Evolutionary conservation across 352 stramenopile genomes (phyloP), one percentile per base, ranked within the genome.

Genomic region (Phytophthora vignae): DNA sequence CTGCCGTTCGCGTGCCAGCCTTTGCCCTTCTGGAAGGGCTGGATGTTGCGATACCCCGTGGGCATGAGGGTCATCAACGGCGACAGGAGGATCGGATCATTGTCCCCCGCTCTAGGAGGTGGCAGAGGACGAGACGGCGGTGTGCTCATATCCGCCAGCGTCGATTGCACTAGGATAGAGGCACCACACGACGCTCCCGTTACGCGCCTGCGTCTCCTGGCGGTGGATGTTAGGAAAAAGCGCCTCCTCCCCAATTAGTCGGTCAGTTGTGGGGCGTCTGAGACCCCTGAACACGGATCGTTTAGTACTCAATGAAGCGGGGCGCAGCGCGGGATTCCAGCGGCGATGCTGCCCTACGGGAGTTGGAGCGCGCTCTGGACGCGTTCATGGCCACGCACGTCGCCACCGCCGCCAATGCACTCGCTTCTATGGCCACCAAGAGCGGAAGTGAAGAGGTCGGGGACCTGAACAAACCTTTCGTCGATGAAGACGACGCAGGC

Each of bases 1-100:
- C 74, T 73, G 9, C 85, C 85, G 31, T 93, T 93, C 55, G 74
- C 72, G 64, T 91, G 85, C 84, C 85, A 93, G 10, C 82, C 82
- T 69, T 85, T 75, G 55, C 83, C 85, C 27, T 84, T 87, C 31
- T 90, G 83, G 70, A 93, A 84, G 9, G 81, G 85, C 50, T 91
- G 82, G n/a, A 93, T 81, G 56, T 91, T 82, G 44, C 84, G 82
- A 60, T 91, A 91, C 0, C 85, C 85, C 2, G 79, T 91, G 2
- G 85, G 84, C 38, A 91, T 59, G 1, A 90, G 64, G 29, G 85
- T 79, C 27, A 89, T 79, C 42, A 91, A 78, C n/a, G 85, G 85
- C 1, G 85, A 93, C 7, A 90, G 60, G 29, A 71, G 5, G n/a
- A 74, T 62, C 49, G 54, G 17, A 0, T 73, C 70, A 58, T 71